A percentile compares a stretch with the other conserved stretches of the same genome.
These are phyloP conservation scores for Dalbergia cochinchinensis DNA, from an alignment of 306 rosid genomes.

Conservation along the genomic window DNA sequence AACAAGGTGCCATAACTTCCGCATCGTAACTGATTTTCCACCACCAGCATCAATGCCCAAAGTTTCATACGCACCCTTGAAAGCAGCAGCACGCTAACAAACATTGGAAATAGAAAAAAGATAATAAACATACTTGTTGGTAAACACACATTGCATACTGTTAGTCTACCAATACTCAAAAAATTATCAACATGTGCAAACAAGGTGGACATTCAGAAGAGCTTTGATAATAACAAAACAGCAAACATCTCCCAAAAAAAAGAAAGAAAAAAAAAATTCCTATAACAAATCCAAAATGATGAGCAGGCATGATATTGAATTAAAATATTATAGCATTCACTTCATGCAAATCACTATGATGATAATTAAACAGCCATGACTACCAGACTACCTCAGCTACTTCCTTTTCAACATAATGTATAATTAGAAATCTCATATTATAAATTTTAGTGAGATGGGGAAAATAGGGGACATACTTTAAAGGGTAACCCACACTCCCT, in stretches of 20 bases:
- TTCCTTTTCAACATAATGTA: conserved; percentile 6
- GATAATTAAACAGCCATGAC: conserved; percentile 27
- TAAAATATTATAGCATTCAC: conserved; percentile 26
- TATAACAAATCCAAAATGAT: conserved; percentile 17
- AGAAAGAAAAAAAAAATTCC: not conserved
- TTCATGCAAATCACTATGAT: conserved; percentile 28
- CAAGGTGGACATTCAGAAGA: conserved; percentile 11
- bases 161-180: not conserved
- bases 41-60: conserved; percentile 77
- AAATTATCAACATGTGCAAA: not conserved
- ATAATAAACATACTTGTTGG: conserved; percentile 15
- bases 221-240: conserved; percentile 9
- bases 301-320: conserved; percentile 23
- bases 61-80: conserved; percentile 88
- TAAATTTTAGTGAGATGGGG: conserved; percentile 21
- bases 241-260: conserved; percentile 18
- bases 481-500: conserved; percentile 84
- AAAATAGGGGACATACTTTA: conserved; percentile 63
- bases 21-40: conserved; percentile 92
- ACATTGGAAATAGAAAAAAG: conserved; percentile 36
- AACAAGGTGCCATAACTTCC: conserved; percentile 97
- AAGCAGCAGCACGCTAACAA: conserved; percentile 79
- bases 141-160: conserved; percentile 2
- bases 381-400: conserved; percentile 25
- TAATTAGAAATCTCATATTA: conserved; percentile 1